These are phyloP conservation scores for Tilletiopsis washingtonensis DNA, from an alignment of 1,284 basidiomycete genomes.

Conservation along the genomic window DNA sequence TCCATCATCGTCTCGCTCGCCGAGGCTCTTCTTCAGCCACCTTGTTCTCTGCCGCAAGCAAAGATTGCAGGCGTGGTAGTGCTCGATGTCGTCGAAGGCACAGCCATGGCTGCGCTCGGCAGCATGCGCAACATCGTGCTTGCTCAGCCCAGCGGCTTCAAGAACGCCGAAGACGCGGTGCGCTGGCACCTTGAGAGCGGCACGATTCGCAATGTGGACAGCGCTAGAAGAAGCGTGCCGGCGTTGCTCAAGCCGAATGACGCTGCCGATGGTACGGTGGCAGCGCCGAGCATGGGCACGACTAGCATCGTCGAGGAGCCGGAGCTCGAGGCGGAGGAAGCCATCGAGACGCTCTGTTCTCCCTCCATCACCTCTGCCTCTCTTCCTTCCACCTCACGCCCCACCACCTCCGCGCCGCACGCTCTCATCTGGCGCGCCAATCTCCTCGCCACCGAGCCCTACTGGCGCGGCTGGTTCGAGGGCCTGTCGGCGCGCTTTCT, in stretches of 20 bases:
- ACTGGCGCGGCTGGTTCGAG: slow-evolving; percentile 89
- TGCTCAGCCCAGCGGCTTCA: slow-evolving; percentile 73
- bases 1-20: slow-evolving; percentile 27
- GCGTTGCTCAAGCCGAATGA: slow-evolving; percentile 25
- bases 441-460: slow-evolving; percentile 72
- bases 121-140: slow-evolving; percentile 84
- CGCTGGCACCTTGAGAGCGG: slow-evolving; percentile 73
- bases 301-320: background rate
- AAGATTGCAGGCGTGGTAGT: slow-evolving; percentile 74
- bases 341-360: slow-evolving; percentile 10
- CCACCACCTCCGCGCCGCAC: background rate
- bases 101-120: slow-evolving; percentile 83
- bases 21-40: slow-evolving; percentile 11
- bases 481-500: slow-evolving; percentile 74
- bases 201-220: slow-evolving; percentile 36
- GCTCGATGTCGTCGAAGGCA: slow-evolving; percentile 93
- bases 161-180: slow-evolving; percentile 72
- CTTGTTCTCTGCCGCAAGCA: background rate
- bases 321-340: slow-evolving; percentile 3
- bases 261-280: background rate
- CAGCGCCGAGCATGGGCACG: background rate
- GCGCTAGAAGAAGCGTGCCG: slow-evolving; percentile 41
- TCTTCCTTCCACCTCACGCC: no score
- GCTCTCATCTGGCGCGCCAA: slow-evolving; percentile 69
- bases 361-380: no score